Percentiles rank a stretch among this genome's conserved stretches.
Conservation (phyloP, 1,284 basidiomycete species). For the Cryptococcus maquisensis region DNA sequence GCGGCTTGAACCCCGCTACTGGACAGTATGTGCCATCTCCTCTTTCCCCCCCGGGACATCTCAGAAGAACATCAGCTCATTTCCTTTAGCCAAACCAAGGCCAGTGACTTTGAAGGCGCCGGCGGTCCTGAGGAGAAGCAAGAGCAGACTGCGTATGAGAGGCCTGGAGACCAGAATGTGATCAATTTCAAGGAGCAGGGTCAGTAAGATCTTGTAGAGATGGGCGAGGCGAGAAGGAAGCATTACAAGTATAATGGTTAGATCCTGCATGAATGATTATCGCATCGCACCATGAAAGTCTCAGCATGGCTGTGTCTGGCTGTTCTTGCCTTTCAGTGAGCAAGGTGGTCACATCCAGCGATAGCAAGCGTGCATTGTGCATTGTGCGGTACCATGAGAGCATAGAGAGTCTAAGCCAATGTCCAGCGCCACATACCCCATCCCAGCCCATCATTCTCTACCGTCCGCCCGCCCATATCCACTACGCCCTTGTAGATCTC, state of each 20-base stretch:
- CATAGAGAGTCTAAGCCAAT: background rate
- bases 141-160: conserved; percentile 12
- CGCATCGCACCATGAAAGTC: no score
- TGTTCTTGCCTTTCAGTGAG: no score
- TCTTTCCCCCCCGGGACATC: background rate
- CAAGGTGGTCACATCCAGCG: no score
- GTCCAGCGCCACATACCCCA: conserved; percentile 47
- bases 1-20: conserved; percentile 23
- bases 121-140: conserved; percentile 30
- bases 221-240: no score
- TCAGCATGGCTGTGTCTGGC: no score
- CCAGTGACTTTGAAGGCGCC: conserved; percentile 26
- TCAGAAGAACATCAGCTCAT: background rate
- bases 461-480: conserved; percentile 5
- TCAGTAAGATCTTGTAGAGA: background rate
- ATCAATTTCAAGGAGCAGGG: conserved; percentile 11
- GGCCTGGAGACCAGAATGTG: conserved; percentile 27
- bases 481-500: conserved; percentile 26
- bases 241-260: no score
- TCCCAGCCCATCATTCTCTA: conserved; percentile 31
- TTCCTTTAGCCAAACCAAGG: conserved; percentile 21
- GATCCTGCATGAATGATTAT: no score
- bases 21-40: conserved; percentile 19
- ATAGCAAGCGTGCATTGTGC: no score
- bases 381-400: no score